Conservation (phyloP, 257 asterid species). For the Solanum paucissectum region DNA sequence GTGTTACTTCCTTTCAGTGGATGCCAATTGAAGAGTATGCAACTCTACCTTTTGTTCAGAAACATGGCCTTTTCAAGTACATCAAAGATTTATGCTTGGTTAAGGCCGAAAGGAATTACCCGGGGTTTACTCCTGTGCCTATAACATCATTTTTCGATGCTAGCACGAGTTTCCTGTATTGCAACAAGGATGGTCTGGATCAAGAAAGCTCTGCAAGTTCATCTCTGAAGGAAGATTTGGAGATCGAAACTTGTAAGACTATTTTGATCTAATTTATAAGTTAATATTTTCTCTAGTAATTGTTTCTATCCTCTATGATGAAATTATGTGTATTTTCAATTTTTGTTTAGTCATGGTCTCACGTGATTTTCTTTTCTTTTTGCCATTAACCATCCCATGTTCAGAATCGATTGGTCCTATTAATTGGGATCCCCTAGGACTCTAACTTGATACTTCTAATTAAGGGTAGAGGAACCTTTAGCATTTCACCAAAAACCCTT, state of each 20-base stretch:
- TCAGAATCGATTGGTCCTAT: not conserved
- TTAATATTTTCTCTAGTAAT: not conserved
- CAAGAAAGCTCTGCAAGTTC: not conserved
- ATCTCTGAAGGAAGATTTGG: not conserved
- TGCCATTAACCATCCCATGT: not conserved
- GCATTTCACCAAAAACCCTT: not conserved
- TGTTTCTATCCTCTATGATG: not conserved
- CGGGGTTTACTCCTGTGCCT: conserved; percentile 45
- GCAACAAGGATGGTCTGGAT: conserved; percentile 32
- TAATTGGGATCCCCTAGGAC: not conserved
- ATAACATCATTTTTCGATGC: conserved; percentile 22
- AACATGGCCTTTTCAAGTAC: conserved; percentile 34
- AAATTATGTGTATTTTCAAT: not conserved
- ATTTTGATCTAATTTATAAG: not conserved
- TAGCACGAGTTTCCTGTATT: conserved; percentile 36
- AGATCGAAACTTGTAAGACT: not conserved
- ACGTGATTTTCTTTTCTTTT: not conserved
- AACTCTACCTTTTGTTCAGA: conserved; percentile 28
- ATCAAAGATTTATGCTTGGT: conserved; percentile 41
- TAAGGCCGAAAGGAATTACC: conserved; percentile 32
- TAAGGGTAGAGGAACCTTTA: not conserved
- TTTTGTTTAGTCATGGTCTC: not conserved
- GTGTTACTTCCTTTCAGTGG: conserved; percentile 28
- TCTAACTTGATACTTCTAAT: not conserved
- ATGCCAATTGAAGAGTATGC: conserved; percentile 63